Conservation (phyloP, 306 rosid species). For the Trichosanthes cucumerina region DNA sequence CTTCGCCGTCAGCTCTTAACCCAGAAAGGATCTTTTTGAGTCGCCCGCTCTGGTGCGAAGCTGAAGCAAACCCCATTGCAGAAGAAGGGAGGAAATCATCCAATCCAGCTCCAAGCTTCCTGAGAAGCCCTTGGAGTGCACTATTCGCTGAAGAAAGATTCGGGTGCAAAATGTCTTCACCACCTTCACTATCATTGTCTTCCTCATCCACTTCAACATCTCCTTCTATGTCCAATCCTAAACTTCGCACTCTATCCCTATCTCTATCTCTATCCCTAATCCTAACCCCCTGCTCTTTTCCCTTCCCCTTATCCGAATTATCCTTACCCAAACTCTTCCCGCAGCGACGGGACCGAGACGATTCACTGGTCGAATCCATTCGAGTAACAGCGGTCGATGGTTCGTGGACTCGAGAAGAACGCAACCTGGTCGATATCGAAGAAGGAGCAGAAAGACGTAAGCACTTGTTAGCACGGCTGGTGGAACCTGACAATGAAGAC, state of each 20-base stretch:
- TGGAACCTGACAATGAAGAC: constrained; percentile 37
- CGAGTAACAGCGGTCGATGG: constrained; percentile 23
- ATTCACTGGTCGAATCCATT: constrained; percentile 70
- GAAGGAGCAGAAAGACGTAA: constrained; percentile 41
- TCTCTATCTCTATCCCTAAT: constrained; percentile 33
- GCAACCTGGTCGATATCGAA: constrained; percentile 55
- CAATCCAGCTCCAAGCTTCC: constrained; percentile 89
- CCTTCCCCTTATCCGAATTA: constrained; percentile 54
- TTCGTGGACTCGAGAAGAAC: constrained; percentile 35
- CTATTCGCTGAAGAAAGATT: constrained; percentile 81
- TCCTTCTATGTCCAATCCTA: constrained; percentile 51
- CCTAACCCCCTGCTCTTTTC: constrained; percentile 79
- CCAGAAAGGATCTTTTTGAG: constrained; percentile 75
- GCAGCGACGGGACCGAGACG: constrained; percentile 82
- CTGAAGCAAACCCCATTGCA: constrained; percentile 56
- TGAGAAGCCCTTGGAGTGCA: constrained; percentile 83
- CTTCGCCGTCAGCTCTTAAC: constrained; percentile 79
- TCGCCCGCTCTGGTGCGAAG: constrained; percentile 80
- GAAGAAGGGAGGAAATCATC: constrained; percentile 80
- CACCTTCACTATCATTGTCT: constrained; percentile 77
- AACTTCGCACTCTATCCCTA: constrained; percentile 41
- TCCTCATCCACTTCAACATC: constrained; percentile 48
- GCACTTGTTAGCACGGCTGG: constrained; percentile 65
- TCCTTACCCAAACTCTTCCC: constrained; percentile 48
- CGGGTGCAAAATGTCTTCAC: constrained; percentile 60